Evolutionary conservation across 148 eudicot species (phyloP), one percentile per base, ranked within the genome.

Genomic region (Rhododendron mucronatum): DNA sequence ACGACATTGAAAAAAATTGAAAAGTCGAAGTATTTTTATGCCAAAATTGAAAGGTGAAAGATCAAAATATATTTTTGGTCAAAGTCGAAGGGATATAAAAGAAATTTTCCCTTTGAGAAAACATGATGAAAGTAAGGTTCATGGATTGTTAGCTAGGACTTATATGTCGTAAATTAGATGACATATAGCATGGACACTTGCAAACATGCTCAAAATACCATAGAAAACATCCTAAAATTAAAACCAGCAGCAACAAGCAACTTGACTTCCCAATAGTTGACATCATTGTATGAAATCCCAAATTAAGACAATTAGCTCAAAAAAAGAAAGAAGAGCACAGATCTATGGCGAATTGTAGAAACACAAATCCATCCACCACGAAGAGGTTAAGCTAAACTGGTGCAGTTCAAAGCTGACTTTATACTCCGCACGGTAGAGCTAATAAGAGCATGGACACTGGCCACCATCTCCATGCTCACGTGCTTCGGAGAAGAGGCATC

Each of bases 401-500:
- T 63, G 78, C 63, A 55, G 13, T 44, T 73, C 48, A 91, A 65
- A 53, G 89, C 86, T 21, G 50, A 41, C 82, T 88, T 84, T 18
- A 91, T 86, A 9, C 83, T 90, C 78, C 76, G 84, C 37, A 89
- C 82, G 35, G 84, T 82, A 50, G 88, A 80, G 80, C 59, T 87
- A 8, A 89, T 83, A 2, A 90, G 83, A 76, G 59, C 55, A 30
- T 82, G 73, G 28, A 86, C 88, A 15, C 71, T 85, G 1, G 87
- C 73, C 21, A 88, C 67, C 5, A 85, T 35, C 30, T 84, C 83
- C 86, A 77, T 63, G 55, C 47, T 55, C 41, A 82, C 35, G 51
- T 89, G 78, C 28, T 91, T 80, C 0, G 82, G 41, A 21, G 84
- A 20, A 6, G 83, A 53, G 8, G 63, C 65, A n/a, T 50, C 45